Base-by-base conservation (phyloP, 1,284 basidiomycete genomes). In the Xerocomus minutiporus region DNA sequence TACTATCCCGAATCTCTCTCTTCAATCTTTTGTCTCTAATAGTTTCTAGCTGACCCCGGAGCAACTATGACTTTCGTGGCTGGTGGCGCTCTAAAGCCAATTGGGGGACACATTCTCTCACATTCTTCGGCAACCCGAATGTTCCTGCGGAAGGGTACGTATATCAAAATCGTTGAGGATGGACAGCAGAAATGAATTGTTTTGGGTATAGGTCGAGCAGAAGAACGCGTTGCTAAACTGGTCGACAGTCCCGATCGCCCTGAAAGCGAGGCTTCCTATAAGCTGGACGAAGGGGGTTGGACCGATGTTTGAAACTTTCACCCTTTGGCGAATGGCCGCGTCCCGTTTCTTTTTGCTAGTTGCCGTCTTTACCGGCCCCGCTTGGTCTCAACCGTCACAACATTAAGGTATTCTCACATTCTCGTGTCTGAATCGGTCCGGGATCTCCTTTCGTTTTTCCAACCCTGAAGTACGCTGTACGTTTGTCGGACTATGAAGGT, bases 31-130 rank as follows among this genome's bases (percentile, higher is more conserved):
- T 17, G 46, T 55, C 45, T 51, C 55, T 53, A 7, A 54, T 41
- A 57, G 65, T 43, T 51, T 44, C 29, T 53, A 88, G 90, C 93
- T 53, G 93, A 96, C 67, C 93, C 93, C 25, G 93, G 93, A 45
- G 93, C 93, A 43, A 91, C 90, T 0, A 93, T 94, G 79, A 94
- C 93, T 55, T 96, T 96, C 64, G 93, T 94, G 34, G 92, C 91
- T 28, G 91, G 91, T 28, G 87, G 90, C 34, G 88, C 86, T 26
- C 77, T 91, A 39, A 93, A 93, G 69, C 89, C 91, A 12, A 90
- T 93, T 40, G 91, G 90, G 32, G 91, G 91, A 0, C 91, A 93
- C 64, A 90, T 93, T 54, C 73, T 93, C 42, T 92, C 91, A 1
- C 91, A 93, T 68, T 89, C 91, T 11, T 91, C 89, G 7, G 84